These are phyloP conservation scores for Neurospora sp. DNA, from an alignment of 495 filamentous ascomycete species.

Conservation along the genomic window DNA sequence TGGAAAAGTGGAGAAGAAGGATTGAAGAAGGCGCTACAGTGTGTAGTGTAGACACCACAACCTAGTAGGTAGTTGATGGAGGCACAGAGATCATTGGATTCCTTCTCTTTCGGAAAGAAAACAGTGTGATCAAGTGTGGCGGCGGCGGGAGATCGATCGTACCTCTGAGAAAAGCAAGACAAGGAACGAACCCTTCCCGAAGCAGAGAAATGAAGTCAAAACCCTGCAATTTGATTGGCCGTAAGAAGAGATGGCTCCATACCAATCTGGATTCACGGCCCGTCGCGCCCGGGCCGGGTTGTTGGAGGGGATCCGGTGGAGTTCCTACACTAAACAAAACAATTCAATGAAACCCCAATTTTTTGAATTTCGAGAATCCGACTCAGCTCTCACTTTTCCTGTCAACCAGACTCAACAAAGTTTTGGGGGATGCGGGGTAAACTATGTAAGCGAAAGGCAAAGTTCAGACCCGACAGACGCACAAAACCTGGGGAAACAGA, in stretches of 20 bases:
- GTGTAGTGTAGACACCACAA: not conserved
- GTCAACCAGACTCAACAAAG: not conserved
- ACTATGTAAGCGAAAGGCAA: not conserved
- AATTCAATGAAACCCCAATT: not conserved
- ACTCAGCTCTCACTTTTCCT: not conserved
- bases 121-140: not conserved
- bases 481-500: not conserved
- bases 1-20: not conserved
- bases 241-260: constrained; percentile 13
- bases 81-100: not conserved
- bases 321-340: not conserved
- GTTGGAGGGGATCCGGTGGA: not conserved
- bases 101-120: not conserved
- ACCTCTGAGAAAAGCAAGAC: not conserved
- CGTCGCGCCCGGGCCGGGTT: constrained; percentile 7
- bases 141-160: not conserved
- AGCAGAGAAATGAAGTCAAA: constrained; percentile 4
- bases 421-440: not conserved
- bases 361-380: not conserved
- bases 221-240: constrained; percentile 11
- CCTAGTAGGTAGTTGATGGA: not conserved
- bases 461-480: not conserved
- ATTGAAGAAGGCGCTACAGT: not conserved
- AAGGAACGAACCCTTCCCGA: constrained; percentile 8
- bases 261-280: constrained; percentile 27